phyloP scores from a whole-genome alignment of 1,284 basidiomycete genomes.

The Ganoderma sinense region DNA sequence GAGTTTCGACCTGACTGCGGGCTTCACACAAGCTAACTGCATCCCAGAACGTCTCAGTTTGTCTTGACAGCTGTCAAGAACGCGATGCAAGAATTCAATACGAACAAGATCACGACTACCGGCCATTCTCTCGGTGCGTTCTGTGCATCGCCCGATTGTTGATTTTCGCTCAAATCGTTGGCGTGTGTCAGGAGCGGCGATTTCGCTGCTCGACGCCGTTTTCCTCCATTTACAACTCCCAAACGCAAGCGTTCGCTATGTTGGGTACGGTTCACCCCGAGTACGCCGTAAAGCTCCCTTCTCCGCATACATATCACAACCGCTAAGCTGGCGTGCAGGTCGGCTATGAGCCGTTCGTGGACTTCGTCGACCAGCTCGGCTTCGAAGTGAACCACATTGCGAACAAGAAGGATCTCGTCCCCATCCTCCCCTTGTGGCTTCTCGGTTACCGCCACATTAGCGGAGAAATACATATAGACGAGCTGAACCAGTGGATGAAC shows the following conservation, averaged over 20 bases:
- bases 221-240: slow-evolving; percentile 53
- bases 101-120: slow-evolving; percentile 42
- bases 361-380: slow-evolving; percentile 57
- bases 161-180: slow-evolving; percentile 14
- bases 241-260: slow-evolving; percentile 46
- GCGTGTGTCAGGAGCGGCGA: slow-evolving; percentile 46
- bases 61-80: slow-evolving; percentile 46
- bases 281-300: slow-evolving; percentile 33
- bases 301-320: not conserved
- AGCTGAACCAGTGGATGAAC: slow-evolving; percentile 51
- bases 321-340: not conserved
- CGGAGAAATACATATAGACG: slow-evolving; percentile 67
- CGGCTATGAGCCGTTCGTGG: slow-evolving; percentile 64
- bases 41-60: slow-evolving; percentile 39
- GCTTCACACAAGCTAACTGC: not conserved
- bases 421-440: slow-evolving; percentile 41
- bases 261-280: slow-evolving; percentile 61
- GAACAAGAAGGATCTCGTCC: slow-evolving; percentile 38
- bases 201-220: slow-evolving; percentile 53
- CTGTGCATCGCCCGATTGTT: slow-evolving; percentile 16
- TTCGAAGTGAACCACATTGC: slow-evolving; percentile 37
- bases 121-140: slow-evolving; percentile 49
- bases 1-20: not conserved
- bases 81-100: slow-evolving; percentile 37
- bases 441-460: slow-evolving; percentile 63